Evolutionary conservation across 805 yeast genomes (phyloP), one percentile per base, ranked within the genome.

Genomic region (Hanseniaspora valbyensis): DNA sequence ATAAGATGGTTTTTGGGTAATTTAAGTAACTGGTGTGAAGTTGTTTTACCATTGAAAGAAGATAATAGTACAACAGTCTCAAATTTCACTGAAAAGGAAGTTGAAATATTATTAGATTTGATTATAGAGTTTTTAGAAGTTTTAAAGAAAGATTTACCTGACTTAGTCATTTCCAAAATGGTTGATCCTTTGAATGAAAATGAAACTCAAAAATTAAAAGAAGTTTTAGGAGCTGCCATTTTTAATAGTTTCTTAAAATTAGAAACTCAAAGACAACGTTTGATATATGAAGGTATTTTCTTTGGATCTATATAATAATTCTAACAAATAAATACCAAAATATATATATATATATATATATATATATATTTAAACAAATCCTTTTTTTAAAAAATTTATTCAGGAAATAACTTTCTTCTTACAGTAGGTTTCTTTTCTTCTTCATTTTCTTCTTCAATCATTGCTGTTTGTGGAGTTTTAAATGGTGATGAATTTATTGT

Each of bases 1-100:
- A 76, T 90, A 33, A 75, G 95, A 56, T 80, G 90, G 40, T 72
- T 92, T 50, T 69, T 90, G 34, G 96, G 96, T 0, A 92, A 92
- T 63, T 66, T 90, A 54, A 75, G 79, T 55, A 77, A 80, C 52
- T 92, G 98, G 98, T 70, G 78, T 14, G 70, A 69, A 44, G 72
- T 76, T 53, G 81, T 83, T 1, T 66, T 81, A 24, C 53, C 53
- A 8, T 26, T 26, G 3, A 16, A 39, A 18, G 34, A 36, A 2
- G 30, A 46, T 16, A 32, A 45, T 12, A 54, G 9, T 34, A 46
- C 39, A 28, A 51, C 18, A 40, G 28, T 14, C 30, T 45, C 56
- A 4, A 63, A 62, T 41, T 63, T 65, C 43, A 53, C 71, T 24
- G 67, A 67, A 18, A 69, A 70, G 26, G 85, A 81, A 53, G 70